Evolutionary conservation across 345 rosid genomes (phyloP), one percentile per base, ranked within the genome.

Genomic region (Aquilaria sinensis): DNA sequence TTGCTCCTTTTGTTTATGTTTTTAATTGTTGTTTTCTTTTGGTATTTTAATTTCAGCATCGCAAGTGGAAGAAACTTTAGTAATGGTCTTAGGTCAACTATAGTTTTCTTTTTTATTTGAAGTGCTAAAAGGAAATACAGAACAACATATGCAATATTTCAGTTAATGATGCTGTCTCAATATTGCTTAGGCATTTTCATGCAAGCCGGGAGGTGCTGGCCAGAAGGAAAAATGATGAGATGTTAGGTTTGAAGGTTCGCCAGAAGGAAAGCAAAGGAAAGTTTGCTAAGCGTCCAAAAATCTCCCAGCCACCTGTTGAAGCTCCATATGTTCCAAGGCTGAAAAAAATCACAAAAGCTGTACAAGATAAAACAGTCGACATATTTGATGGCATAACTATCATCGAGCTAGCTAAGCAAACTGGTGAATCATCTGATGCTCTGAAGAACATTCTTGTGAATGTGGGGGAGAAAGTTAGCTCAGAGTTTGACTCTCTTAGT

Each of bases 361-460:
- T 66, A 47, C 85, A 71, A 57, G 88, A 81, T 66, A 88, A 84
- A 76, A 85, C 81, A 0, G 66, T 86, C 6, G 89, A 88, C 61
- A 87, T 94, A 70, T 94, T 90, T 74, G 89, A 85, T 71, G 96
- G 99, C 72, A 88, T 88, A 84, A 79, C 91, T 4, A 31, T 85
- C 65, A 78, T 82, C 43, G 96, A 94, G 80, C 91, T 94, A 33
- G 81, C 91, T 15, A 88, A 79, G 82, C 78, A 80, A 52, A 79
- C 88, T 60, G 93, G 89, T 64, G 84, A 74, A 68, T 72, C 75
- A 59, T 57, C 81, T 52, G 66, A 79, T 61, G 67, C 78, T 55
- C 68, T 87, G 65, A 89, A 77, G 79, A 80, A 83, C 74, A 78
- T 94, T 77, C 89, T 94, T 47, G 69, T 74, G 52, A 84, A 82